phyloP scores from a whole-genome alignment of 768 basidiomycete genomes.

The Psilocybe sp. region DNA sequence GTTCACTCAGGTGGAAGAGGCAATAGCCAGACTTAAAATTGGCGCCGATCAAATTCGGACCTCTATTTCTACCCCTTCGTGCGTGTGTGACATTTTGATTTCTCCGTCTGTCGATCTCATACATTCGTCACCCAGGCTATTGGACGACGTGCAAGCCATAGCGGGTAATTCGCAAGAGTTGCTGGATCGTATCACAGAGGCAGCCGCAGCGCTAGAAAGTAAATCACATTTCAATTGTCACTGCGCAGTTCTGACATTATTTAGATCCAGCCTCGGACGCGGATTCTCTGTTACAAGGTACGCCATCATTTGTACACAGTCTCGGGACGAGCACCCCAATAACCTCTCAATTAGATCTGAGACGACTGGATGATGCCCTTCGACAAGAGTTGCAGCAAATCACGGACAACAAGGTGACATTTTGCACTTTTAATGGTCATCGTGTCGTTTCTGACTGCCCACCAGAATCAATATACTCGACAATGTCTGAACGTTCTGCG shows the following conservation, averaged over 20 bases:
- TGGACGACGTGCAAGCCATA: conserved; percentile 60
- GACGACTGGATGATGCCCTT: conserved; percentile 57
- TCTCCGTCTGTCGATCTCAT: neutral
- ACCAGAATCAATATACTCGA: conserved; percentile 70
- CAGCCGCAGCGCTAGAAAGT: conserved; percentile 54
- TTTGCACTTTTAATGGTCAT: conserved; percentile 2
- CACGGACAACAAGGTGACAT: conserved; percentile 49
- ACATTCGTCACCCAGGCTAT: conserved; percentile 33
- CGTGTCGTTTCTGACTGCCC: conserved; percentile 20
- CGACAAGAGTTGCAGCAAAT: conserved; percentile 61
- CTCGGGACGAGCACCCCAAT: conserved; percentile 2
- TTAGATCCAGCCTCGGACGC: conserved; percentile 45
- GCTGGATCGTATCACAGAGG: conserved; percentile 52
- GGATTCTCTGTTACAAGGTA: conserved; percentile 55
- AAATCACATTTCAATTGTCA: conserved; percentile 4
- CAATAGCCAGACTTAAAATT: conserved; percentile 50
- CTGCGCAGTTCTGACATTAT: neutral
- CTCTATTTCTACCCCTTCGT: conserved; percentile 47
- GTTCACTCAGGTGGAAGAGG: conserved; percentile 52
- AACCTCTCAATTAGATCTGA: conserved; percentile 44
- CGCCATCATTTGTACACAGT: neutral
- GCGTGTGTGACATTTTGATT: conserved; percentile 10
- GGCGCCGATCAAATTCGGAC: conserved; percentile 60
- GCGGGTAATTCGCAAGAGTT: conserved; percentile 57
- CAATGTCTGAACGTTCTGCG: conserved; percentile 66